phyloP scores from a whole-genome alignment of 179 eudicot genomes.

The Silene coronaria region DNA sequence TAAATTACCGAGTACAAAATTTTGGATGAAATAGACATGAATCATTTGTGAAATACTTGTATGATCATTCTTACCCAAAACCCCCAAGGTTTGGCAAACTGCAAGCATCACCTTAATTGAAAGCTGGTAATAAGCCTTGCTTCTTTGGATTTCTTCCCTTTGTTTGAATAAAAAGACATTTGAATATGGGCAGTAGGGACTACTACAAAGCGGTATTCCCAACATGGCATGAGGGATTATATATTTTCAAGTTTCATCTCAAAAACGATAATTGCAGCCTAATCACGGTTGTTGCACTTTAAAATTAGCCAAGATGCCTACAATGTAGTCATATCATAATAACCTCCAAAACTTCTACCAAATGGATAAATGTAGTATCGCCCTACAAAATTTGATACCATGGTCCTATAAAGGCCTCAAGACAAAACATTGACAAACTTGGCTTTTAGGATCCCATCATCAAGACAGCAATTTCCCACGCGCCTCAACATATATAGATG shows the following conservation, averaged over 20 bases:
- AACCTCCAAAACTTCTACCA: too few species aligned
- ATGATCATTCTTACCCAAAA: slow-evolving; percentile 4
- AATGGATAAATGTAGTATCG: too few species aligned
- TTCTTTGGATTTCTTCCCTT: neutral
- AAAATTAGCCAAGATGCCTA: too few species aligned
- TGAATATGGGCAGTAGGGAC: neutral
- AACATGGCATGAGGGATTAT: neutral
- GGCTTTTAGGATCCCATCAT: too few species aligned
- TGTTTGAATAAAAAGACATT: neutral
- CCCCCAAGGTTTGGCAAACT: neutral
- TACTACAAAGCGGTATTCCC: neutral
- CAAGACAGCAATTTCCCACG: too few species aligned
- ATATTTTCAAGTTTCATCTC: neutral
- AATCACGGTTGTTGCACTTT: neutral
- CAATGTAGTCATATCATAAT: too few species aligned
- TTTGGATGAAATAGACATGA: neutral
- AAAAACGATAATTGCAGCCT: neutral
- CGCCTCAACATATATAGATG: too few species aligned
- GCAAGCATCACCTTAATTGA: neutral
- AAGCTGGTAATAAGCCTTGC: neutral
- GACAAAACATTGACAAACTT: too few species aligned
- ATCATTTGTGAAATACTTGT: neutral
- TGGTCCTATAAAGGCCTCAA: too few species aligned
- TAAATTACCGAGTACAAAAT: neutral
- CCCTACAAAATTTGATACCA: too few species aligned